Percentiles rank a stretch among this genome's conserved stretches.
These are phyloP conservation scores for Neurospora sp. DNA, from an alignment of 495 filamentous ascomycete genomes.

Conservation along the genomic window DNA sequence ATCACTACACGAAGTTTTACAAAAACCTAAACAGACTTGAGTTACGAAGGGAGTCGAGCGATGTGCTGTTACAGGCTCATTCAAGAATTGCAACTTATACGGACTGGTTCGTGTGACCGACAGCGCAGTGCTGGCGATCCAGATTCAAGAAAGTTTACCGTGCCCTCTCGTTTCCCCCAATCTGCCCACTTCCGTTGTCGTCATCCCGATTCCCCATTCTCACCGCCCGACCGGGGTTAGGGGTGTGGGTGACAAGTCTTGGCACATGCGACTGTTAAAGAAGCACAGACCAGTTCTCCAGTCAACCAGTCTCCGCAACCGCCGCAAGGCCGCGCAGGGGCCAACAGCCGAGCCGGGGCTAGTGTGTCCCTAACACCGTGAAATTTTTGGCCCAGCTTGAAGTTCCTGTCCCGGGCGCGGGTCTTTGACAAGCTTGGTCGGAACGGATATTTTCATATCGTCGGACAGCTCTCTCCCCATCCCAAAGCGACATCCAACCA, in stretches of 20 bases:
- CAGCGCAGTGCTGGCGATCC: background rate
- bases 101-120: background rate
- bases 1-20: background rate
- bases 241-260: background rate
- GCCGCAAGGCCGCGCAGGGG: slow-evolving; percentile 3
- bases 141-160: background rate
- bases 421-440: background rate
- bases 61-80: background rate
- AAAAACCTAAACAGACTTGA: background rate
- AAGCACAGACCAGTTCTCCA: background rate
- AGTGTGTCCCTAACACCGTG: slow-evolving; percentile 7
- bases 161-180: background rate
- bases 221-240: background rate
- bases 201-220: background rate
- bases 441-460: background rate
- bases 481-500: background rate
- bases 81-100: background rate
- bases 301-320: background rate
- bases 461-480: background rate
- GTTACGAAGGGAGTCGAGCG: background rate
- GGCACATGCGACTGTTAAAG: background rate
- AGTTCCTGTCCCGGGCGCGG: background rate
- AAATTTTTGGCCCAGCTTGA: slow-evolving; percentile 22
- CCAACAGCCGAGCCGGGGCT: slow-evolving; percentile 7
- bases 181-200: background rate